Evolutionary conservation across 345 rosid species (phyloP).

Genomic region (Eucalyptus globulus): DNA sequence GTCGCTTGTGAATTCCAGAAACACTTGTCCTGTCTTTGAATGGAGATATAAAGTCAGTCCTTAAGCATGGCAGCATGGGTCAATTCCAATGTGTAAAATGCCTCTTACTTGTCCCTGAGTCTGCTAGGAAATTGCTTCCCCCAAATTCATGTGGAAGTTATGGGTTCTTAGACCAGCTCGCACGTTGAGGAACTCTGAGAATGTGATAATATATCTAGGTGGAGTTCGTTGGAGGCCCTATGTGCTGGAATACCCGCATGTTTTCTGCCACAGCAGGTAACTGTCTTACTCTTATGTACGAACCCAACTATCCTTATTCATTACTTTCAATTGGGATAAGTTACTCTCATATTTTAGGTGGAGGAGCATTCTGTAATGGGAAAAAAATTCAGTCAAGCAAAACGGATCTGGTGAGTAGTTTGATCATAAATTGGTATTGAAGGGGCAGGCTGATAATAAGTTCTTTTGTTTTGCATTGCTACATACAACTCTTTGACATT

Average conservation of each 20-base stretch:
- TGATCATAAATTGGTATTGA: not conserved
- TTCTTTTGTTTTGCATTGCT: not conserved
- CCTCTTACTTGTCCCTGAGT: not conserved
- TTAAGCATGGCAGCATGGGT: not conserved
- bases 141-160: not conserved
- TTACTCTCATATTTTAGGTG: slow-evolving; percentile 30
- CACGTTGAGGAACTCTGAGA: not conserved
- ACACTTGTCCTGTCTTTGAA: not conserved
- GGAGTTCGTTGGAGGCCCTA: slow-evolving; percentile 92
- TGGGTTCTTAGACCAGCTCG: not conserved
- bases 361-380: slow-evolving; percentile 93
- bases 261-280: slow-evolving; percentile 89
- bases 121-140: not conserved
- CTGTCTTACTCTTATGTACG: not conserved
- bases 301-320: not conserved
- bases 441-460: not conserved
- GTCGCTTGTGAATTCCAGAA: not conserved
- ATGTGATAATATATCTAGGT: slow-evolving; percentile 24
- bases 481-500: not conserved
- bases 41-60: not conserved
- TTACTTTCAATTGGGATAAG: not conserved
- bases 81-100: not conserved
- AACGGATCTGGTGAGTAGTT: slow-evolving; percentile 50
- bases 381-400: slow-evolving; percentile 63
- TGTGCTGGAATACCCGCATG: slow-evolving; percentile 89